phyloP scores from a whole-genome alignment of 305 asterid genomes.

The Nicotiana rustica region DNA sequence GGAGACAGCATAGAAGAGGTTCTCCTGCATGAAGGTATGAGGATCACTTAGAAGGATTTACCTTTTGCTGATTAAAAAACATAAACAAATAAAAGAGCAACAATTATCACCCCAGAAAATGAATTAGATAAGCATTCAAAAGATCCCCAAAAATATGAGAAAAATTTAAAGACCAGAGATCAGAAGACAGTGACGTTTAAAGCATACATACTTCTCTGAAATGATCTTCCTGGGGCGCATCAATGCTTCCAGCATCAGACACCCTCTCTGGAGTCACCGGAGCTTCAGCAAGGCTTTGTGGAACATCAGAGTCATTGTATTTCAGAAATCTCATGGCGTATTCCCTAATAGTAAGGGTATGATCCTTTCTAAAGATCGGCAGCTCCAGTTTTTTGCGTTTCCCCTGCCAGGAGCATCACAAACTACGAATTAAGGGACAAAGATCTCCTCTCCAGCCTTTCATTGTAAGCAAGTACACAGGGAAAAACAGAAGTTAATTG shows the following conservation, averaged over 20 bases:
- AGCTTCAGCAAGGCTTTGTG: conserved; percentile 56
- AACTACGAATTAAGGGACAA: background rate
- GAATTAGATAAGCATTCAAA: conserved; percentile 8
- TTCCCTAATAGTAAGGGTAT: conserved; percentile 57
- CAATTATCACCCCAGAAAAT: conserved; percentile 21
- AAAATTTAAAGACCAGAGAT: conserved; percentile 17
- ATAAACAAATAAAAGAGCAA: background rate
- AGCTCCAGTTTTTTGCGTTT: conserved; percentile 51
- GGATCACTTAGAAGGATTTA: conserved; percentile 37
- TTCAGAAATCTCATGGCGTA: conserved; percentile 78
- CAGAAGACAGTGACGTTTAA: background rate
- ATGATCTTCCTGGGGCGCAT: conserved; percentile 66
- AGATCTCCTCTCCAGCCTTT: conserved; percentile 13
- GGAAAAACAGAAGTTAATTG: conserved; percentile 7
- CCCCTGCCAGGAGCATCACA: conserved; percentile 56
- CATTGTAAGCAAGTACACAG: conserved; percentile 14
- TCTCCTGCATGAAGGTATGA: conserved; percentile 63
- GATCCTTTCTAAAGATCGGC: conserved; percentile 50
- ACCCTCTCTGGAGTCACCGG: conserved; percentile 70
- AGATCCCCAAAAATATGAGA: conserved; percentile 19
- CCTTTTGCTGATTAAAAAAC: conserved; percentile 17
- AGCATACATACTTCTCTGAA: conserved; percentile 64
- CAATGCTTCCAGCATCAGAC: conserved; percentile 60
- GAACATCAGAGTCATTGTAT: conserved; percentile 49
- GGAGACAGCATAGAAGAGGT: conserved; percentile 72